Conservation (phyloP, 169 alveolate species). For the Eimeria praecox region DNA sequence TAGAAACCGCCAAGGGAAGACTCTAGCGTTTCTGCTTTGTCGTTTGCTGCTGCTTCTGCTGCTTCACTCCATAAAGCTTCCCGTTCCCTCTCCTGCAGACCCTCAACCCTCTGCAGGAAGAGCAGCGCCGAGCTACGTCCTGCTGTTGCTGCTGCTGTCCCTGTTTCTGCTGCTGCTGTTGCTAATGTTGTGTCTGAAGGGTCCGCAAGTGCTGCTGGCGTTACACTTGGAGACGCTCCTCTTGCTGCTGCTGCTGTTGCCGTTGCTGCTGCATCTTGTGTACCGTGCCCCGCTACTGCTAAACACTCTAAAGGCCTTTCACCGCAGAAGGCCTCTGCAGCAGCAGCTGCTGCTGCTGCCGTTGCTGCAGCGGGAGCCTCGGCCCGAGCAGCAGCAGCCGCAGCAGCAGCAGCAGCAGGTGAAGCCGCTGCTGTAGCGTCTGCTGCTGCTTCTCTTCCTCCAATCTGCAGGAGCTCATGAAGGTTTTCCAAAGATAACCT, state of each 20-base stretch:
- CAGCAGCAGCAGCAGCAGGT: not conserved
- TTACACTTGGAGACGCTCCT: too few relatives aligned
- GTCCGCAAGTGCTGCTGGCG: too few relatives aligned
- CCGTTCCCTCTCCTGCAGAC: not conserved
- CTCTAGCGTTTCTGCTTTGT: slow-evolving; percentile 7
- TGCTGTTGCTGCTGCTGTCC: not conserved
- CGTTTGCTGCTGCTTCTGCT: not conserved
- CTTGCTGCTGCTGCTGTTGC: not conserved
- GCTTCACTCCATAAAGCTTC: slow-evolving; percentile 27
- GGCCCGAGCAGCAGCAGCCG: slow-evolving; percentile 2
- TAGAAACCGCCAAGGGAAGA: not conserved
- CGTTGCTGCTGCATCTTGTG: not conserved
- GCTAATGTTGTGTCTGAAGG: not conserved
- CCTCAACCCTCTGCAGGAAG: not conserved
- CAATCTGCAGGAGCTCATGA: slow-evolving; percentile 37
- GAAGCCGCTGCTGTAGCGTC: not conserved
- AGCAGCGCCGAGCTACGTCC: not conserved
- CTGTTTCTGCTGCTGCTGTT: not conserved
- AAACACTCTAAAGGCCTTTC: not conserved
- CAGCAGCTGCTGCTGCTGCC: not conserved
- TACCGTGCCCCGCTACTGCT: not conserved
- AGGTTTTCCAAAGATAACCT: slow-evolving; percentile 29
- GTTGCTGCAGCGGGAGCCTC: slow-evolving; percentile 14
- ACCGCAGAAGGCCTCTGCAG: slow-evolving; percentile 5
- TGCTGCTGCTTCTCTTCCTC: slow-evolving; percentile 24